These are phyloP conservation scores for Tetrapisispora pingtungensis DNA, from an alignment of 805 yeast species.

Conservation along the genomic window DNA sequence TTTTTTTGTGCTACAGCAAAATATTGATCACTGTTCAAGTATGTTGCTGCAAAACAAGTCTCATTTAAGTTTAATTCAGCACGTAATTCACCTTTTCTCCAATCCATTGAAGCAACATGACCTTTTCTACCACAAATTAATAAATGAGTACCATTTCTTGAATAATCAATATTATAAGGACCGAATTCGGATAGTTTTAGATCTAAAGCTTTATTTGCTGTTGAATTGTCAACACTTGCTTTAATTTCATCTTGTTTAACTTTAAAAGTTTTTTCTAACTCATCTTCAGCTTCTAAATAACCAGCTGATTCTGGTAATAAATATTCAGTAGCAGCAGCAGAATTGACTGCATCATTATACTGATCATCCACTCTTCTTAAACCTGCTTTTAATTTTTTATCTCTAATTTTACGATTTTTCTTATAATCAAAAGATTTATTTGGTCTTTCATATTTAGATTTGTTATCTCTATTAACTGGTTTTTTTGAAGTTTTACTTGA, in stretches of 20 bases:
- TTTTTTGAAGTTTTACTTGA: not conserved
- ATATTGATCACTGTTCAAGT: conserved; percentile 82
- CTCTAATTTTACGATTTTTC: conserved; percentile 29
- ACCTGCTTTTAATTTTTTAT: conserved; percentile 53
- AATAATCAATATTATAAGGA: conserved; percentile 73
- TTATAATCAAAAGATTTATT: conserved; percentile 4
- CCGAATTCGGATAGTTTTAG: conserved; percentile 70
- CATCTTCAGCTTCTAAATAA: conserved; percentile 81
- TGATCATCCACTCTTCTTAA: conserved; percentile 59
- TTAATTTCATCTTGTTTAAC: conserved; percentile 72
- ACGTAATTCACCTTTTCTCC: conserved; percentile 77
- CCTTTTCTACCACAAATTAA: conserved; percentile 86
- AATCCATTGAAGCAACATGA: conserved; percentile 90
- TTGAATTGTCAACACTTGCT: conserved; percentile 63
- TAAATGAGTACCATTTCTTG: conserved; percentile 79
- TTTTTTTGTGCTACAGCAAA: conserved; percentile 97
- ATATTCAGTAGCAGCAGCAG: conserved; percentile 82
- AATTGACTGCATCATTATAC: conserved; percentile 65
- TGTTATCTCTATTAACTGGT: conserved; percentile 18
- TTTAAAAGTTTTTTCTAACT: conserved; percentile 83
- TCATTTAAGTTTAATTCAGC: conserved; percentile 82
- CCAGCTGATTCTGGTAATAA: conserved; percentile 80
- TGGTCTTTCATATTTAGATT: conserved; percentile 28
- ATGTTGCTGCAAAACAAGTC: conserved; percentile 83
- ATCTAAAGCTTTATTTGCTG: conserved; percentile 67